phyloP scores from a whole-genome alignment of 2,329 filamentous ascomycete species.

The Cladophialophora bantiana region DNA sequence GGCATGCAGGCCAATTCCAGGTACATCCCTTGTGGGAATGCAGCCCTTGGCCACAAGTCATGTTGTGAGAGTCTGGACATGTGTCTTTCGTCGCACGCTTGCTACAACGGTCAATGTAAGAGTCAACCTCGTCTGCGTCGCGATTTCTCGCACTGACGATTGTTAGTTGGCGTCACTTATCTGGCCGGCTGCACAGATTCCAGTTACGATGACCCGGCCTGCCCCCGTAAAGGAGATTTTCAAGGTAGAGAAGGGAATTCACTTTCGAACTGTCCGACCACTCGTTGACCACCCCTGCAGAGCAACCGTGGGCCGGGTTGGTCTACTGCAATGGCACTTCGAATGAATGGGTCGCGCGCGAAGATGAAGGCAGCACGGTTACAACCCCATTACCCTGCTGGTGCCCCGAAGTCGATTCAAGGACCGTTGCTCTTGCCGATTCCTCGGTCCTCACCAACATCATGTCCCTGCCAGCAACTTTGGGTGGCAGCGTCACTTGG shows the following conservation, averaged over 20 bases:
- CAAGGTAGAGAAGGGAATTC: conserved; percentile 12
- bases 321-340: conserved; percentile 38
- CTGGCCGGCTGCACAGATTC: conserved; percentile 40
- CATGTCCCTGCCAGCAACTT: conserved; percentile 30
- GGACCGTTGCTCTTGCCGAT: conserved; percentile 33
- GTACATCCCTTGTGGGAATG: conserved; percentile 41
- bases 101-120: conserved; percentile 37
- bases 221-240: conserved; percentile 36
- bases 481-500: conserved; percentile 30
- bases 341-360: conserved; percentile 37
- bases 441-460: conserved; percentile 28
- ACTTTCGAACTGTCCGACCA: not conserved
- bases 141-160: conserved; percentile 18
- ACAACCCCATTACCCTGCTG: conserved; percentile 31
- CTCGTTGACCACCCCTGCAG: conserved; percentile 13
- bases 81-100: conserved; percentile 38
- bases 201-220: conserved; percentile 34
- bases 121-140: not conserved
- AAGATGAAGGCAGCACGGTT: conserved; percentile 30
- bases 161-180: conserved; percentile 38
- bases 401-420: conserved; percentile 30
- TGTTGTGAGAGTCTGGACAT: conserved; percentile 39
- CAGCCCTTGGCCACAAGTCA: conserved; percentile 33
- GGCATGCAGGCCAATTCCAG: conserved; percentile 30
- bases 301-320: conserved; percentile 36